Base-by-base conservation (phyloP, 306 rosid species). In the Cyamopsis tetragonoloba region DNA sequence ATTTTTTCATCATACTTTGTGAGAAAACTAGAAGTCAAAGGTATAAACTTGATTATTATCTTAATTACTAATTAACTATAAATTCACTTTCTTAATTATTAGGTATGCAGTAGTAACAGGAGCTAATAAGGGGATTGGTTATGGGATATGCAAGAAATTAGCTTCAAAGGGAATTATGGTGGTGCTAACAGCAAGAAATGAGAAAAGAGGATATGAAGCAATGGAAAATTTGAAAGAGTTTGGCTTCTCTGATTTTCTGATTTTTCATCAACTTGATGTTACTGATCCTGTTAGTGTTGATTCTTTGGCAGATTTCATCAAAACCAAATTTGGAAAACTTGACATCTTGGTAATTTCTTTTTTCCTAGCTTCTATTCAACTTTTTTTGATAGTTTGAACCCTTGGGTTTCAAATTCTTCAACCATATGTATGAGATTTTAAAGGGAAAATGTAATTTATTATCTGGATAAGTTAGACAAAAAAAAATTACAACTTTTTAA, bases 191-290 rank as follows among this genome's bases (percentile, higher is more conserved):
- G 47, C 84, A 1, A 80, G 78, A 71, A 53, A 80, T 60, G 81
- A 80, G 63, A 60, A 59, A 37, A 75, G 75, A 35, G 84, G 81
- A 19, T 70, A 75, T 32, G 72, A 80, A 34, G 78, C 81, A 0
- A 6, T 71, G 23, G 65, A 80, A 38, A 75, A 1, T 1, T 42
- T 80, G 63, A 75, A 71, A 37, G 78, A 75, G 19, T 66, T 75
- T 59, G 81, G 72, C 0, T 44, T 66, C n/a, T 80, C 81, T 30
- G 42, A 70, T 0, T 14, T 26, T 50, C 7, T 76, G 4, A 18
- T 71, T 68, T 80, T 60, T 54, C 84, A 80, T 53, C 84, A 76
- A 70, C 84, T 80, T 80, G 81, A 80, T 66, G 79, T 80, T 0
- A 76, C 79, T 71, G 72, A 76, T 14, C 69, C 72, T 32, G 2